Percentiles rank a stretch among this genome's conserved stretches.
Conservation (phyloP, 192 early-diverging fungal species). For the Diversispora eburnea region DNA sequence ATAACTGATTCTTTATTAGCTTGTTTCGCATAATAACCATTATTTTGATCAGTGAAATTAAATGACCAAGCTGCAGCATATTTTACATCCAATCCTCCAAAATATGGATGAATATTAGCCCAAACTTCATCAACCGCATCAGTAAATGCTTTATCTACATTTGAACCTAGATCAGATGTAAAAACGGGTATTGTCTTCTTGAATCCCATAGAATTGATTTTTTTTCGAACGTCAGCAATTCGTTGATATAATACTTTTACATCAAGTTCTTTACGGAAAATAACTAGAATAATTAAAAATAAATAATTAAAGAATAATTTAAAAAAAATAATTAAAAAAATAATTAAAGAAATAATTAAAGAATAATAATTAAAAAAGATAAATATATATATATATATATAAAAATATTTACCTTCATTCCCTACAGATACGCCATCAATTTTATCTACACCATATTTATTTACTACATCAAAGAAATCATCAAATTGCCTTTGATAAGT, state of each 20-base stretch:
- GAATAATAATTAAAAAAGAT: too few relatives aligned
- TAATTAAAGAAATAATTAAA: too few relatives aligned
- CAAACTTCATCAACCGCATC: conserved; percentile 55
- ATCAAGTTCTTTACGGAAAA: conserved; percentile 39
- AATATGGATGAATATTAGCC: conserved; percentile 69
- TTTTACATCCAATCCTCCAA: conserved; percentile 49
- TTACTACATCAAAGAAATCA: conserved; percentile 33
- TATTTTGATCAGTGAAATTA: conserved; percentile 46
- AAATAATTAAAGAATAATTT: neutral
- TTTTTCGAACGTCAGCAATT: conserved; percentile 29
- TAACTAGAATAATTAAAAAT: conserved; percentile 27
- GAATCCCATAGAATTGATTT: conserved; percentile 20
- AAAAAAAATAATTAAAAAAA: conserved; percentile 3
- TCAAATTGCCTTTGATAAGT: conserved; percentile 43
- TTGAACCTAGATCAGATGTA: conserved; percentile 39
- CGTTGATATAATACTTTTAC: conserved; percentile 4
- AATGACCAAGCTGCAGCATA: conserved; percentile 52
- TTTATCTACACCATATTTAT: conserved; percentile 37
- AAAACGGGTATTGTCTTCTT: conserved; percentile 35
- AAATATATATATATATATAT: too few relatives aligned
- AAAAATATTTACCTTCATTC: conserved; percentile 35
- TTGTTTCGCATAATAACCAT: conserved; percentile 36
- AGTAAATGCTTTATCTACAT: conserved; percentile 40
- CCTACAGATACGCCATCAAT: conserved; percentile 46
- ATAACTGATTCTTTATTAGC: conserved; percentile 51